Conservation (phyloP, 2,329 filamentous ascomycete species). For the Penicillium sclerotigenum region DNA sequence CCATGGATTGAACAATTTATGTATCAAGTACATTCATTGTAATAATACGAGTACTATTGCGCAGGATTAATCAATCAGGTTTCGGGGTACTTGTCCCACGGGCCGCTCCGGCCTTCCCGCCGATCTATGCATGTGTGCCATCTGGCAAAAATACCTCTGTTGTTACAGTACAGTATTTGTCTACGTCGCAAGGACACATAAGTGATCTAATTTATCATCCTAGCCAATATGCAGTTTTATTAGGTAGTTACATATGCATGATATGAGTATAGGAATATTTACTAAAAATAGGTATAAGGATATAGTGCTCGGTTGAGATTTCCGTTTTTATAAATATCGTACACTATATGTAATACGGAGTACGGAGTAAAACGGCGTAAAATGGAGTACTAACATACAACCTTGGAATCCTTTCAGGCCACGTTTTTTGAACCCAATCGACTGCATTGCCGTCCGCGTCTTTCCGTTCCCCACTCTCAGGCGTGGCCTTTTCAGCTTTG, state of each 20-base stretch:
- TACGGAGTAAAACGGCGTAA: not conserved
- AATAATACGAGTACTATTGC: conserved; percentile 16
- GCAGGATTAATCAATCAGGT: conserved; percentile 9
- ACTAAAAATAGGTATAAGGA: not conserved
- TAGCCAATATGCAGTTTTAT: too few relatives aligned
- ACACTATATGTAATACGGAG: not conserved
- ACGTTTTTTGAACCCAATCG: conserved; percentile 29
- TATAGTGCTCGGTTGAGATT: not conserved
- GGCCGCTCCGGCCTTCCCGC: conserved; percentile 30
- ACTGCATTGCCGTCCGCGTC: conserved; percentile 36
- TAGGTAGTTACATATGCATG: not conserved
- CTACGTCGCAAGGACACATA: not conserved
- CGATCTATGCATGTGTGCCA: conserved; percentile 30
- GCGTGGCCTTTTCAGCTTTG: conserved; percentile 18
- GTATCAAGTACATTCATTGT: not conserved
- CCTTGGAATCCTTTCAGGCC: conserved; percentile 11
- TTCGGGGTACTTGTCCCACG: conserved; percentile 28
- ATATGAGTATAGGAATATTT: not conserved
- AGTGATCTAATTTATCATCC: not conserved
- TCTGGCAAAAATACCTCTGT: conserved; percentile 10
- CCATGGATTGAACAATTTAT: conserved; percentile 3
- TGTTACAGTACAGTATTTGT: not conserved
- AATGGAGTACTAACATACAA: conserved; percentile 1
- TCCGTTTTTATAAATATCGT: not conserved
- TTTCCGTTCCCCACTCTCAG: conserved; percentile 33